These are phyloP conservation scores for Fusarium duplospermum DNA, from an alignment of 2,329 filamentous ascomycete species.

Conservation along the genomic window DNA sequence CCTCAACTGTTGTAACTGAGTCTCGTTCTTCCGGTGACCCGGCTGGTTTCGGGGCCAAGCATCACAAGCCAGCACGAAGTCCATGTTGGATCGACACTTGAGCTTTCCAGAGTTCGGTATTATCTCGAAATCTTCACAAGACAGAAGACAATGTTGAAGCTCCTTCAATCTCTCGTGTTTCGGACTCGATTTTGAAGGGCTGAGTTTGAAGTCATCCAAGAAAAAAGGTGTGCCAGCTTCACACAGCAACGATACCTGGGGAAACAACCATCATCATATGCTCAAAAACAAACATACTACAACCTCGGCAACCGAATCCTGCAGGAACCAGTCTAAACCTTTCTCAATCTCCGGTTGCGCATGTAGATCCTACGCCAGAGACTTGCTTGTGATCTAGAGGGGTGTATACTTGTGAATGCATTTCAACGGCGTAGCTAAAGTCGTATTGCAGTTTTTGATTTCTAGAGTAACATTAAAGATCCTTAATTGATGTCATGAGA, in stretches of 20 bases:
- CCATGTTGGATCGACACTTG: background rate
- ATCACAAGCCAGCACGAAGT: background rate
- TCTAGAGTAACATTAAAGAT: background rate
- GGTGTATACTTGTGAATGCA: background rate
- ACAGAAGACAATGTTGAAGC: background rate
- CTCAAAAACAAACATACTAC: background rate
- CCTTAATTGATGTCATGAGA: background rate
- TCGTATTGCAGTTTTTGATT: conserved; percentile 26
- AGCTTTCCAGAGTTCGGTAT: background rate
- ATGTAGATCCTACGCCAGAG: background rate
- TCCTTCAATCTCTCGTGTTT: background rate
- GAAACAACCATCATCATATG: background rate
- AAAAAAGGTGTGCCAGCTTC: background rate
- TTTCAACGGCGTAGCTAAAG: conserved; percentile 10
- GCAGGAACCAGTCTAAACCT: conserved; percentile 6
- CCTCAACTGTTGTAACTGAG: background rate
- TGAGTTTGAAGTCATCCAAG: conserved; percentile 4
- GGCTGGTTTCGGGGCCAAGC: background rate
- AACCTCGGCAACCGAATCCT: conserved; percentile 16
- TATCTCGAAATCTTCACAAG: background rate
- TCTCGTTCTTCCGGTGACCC: background rate
- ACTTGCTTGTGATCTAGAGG: background rate
- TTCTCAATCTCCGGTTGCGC: conserved; percentile 1
- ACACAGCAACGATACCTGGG: background rate
- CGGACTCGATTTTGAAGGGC: background rate